Evolutionary conservation across 345 rosid genomes (phyloP).

Genomic region (Rhodamnia rubescens): DNA sequence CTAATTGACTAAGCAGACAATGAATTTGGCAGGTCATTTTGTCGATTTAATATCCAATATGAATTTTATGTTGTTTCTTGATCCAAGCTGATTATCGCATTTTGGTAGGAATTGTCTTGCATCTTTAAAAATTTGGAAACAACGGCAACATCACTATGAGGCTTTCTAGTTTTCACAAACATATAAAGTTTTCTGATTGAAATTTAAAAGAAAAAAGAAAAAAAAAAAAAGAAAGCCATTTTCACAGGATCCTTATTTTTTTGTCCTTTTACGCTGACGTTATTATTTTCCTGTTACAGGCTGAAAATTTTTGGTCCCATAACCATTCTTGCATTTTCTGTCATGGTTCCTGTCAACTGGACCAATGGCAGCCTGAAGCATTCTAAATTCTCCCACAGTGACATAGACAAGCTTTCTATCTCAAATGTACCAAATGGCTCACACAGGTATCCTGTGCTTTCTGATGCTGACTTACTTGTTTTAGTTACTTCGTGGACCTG

Average conservation of each 20-base stretch:
- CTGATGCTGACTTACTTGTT: neutral
- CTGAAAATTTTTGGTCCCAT: slow-evolving; percentile 79
- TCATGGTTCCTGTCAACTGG: slow-evolving; percentile 88
- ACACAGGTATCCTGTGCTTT: slow-evolving; percentile 28
- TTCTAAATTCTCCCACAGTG: slow-evolving; percentile 43
- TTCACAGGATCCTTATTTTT: neutral
- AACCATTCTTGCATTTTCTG: slow-evolving; percentile 51
- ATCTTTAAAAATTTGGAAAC: neutral
- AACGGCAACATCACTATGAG: neutral
- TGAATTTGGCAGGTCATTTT: neutral
- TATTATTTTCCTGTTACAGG: slow-evolving; percentile 28
- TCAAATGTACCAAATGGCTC: slow-evolving; percentile 81
- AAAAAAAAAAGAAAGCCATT: neutral
- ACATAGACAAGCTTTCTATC: slow-evolving; percentile 80
- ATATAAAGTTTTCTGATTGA: neutral
- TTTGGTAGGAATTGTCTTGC: neutral
- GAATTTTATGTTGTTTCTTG: neutral
- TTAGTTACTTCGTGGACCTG: neutral
- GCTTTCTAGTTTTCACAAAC: neutral
- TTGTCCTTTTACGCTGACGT: neutral
- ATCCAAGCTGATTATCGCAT: neutral
- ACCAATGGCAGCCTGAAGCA: slow-evolving; percentile 55
- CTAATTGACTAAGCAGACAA: neutral
- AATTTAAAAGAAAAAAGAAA: no score
- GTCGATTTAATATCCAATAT: neutral